Evolutionary conservation across 257 asterid species (phyloP).

Genomic region (Oldenlandia corymbosa): DNA sequence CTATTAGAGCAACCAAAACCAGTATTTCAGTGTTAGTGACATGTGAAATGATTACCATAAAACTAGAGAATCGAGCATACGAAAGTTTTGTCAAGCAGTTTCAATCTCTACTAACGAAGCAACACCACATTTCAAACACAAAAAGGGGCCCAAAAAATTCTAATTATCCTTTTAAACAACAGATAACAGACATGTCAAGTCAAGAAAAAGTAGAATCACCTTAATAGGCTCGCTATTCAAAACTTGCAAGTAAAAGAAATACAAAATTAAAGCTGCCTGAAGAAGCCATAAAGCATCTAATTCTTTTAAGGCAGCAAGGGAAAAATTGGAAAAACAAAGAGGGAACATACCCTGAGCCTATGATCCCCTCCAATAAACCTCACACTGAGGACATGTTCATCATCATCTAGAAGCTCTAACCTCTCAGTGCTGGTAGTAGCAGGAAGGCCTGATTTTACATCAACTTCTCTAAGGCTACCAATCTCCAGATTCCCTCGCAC

Average conservation of each 20-base stretch:
- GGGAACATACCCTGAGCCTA: conserved; percentile 59
- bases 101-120: background rate
- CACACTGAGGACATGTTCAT: conserved; percentile 60
- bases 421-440: conserved; percentile 88
- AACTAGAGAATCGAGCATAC: background rate
- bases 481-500: conserved; percentile 61
- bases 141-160: background rate
- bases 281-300: background rate
- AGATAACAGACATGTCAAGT: too few species aligned
- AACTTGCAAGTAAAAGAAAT: background rate
- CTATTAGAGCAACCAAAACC: background rate
- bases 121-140: background rate
- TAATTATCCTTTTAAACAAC: background rate
- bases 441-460: conserved; percentile 79
- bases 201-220: too few species aligned
- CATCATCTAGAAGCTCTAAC: conserved; percentile 77
- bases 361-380: conserved; percentile 81
- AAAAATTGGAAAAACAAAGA: conserved; percentile 6
- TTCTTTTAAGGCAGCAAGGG: background rate
- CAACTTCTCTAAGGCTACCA: conserved; percentile 76
- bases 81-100: background rate
- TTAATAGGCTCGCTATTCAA: too few species aligned
- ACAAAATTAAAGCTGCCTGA: background rate
- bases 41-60: background rate
- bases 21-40: background rate